Percentiles rank a stretch among this genome's conserved stretches.
Evolutionary conservation across 1,139 yeast genomes (phyloP).

Genomic region (Chernovozyma aurita): DNA sequence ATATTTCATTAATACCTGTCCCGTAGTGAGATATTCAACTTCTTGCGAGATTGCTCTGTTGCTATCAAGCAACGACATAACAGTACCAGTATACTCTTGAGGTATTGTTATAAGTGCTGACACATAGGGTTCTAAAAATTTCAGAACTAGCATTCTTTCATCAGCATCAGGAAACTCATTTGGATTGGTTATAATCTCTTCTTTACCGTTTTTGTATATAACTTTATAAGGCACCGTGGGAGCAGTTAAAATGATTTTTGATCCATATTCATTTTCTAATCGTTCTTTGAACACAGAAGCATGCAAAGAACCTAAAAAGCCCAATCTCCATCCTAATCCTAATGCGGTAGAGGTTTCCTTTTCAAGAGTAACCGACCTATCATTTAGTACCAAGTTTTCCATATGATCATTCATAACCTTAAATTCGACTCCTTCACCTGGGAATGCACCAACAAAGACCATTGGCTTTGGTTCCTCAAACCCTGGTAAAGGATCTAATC

Average conservation of each 20-base stretch:
- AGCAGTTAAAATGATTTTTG: slow-evolving; percentile 85
- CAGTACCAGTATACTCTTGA: slow-evolving; percentile 80
- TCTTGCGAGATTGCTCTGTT: slow-evolving; percentile 83
- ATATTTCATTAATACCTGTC: slow-evolving; percentile 78
- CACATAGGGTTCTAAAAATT: slow-evolving; percentile 82
- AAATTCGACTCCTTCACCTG: slow-evolving; percentile 91
- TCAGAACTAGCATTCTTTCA: slow-evolving; percentile 43
- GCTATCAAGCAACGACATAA: slow-evolving; percentile 79
- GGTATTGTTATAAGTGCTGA: slow-evolving; percentile 91
- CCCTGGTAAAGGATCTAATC: slow-evolving; percentile 80
- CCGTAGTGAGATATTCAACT: slow-evolving; percentile 70
- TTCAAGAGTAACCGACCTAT: slow-evolving; percentile 83
- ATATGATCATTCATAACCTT: slow-evolving; percentile 86
- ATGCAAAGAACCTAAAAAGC: slow-evolving; percentile 90
- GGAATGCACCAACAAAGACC: slow-evolving; percentile 98
- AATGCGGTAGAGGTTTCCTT: slow-evolving; percentile 91
- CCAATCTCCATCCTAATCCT: slow-evolving; percentile 97
- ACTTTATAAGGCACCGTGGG: slow-evolving; percentile 94
- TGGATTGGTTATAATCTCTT: slow-evolving; percentile 74
- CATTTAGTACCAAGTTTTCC: slow-evolving; percentile 83
- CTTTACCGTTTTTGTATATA: slow-evolving; percentile 58
- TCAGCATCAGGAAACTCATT: slow-evolving; percentile 78
- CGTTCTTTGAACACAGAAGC: slow-evolving; percentile 93
- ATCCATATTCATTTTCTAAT: slow-evolving; percentile 89
- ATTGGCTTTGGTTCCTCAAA: slow-evolving; percentile 96